Evolutionary conservation across 345 rosid genomes (phyloP).

Genomic region (Moringa oleifera): DNA sequence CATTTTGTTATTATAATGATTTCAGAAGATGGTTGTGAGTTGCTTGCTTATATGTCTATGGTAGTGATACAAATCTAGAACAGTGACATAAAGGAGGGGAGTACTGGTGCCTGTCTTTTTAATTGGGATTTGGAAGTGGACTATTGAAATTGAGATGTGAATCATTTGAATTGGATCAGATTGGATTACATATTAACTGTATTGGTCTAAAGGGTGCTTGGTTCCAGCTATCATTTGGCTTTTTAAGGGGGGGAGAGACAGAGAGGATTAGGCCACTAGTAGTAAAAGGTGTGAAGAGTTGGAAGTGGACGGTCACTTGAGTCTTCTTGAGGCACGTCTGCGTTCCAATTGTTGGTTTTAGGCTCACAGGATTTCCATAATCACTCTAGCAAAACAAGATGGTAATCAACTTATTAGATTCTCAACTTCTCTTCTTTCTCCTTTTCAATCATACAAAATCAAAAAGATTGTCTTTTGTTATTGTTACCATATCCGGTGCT

Average conservation of each 20-base stretch:
- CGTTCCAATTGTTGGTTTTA: background rate
- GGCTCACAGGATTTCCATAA: constrained; percentile 5
- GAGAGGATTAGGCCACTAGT: too few relatives aligned
- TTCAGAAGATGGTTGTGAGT: background rate
- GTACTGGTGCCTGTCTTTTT: too few relatives aligned
- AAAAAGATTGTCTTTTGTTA: too few relatives aligned
- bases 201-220: constrained; percentile 6
- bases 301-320: constrained; percentile 19
- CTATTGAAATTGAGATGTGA: background rate
- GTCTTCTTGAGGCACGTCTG: too few relatives aligned
- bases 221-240: constrained; percentile 27
- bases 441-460: too few relatives aligned
- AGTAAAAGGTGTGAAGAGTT: constrained; percentile 11
- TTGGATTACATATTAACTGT: too few relatives aligned
- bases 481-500: too few relatives aligned
- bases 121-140: background rate
- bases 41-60: constrained; percentile 18
- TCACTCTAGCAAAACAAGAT: background rate
- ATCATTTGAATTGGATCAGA: too few relatives aligned
- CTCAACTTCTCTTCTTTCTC: constrained; percentile 10
- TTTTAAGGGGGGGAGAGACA: too few relatives aligned
- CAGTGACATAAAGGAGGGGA: too few relatives aligned
- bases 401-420: background rate
- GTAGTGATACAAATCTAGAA: too few relatives aligned
- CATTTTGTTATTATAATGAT: background rate